phyloP scores from a whole-genome alignment of 495 filamentous ascomycete genomes.

The Penicillium egyptiacum region DNA sequence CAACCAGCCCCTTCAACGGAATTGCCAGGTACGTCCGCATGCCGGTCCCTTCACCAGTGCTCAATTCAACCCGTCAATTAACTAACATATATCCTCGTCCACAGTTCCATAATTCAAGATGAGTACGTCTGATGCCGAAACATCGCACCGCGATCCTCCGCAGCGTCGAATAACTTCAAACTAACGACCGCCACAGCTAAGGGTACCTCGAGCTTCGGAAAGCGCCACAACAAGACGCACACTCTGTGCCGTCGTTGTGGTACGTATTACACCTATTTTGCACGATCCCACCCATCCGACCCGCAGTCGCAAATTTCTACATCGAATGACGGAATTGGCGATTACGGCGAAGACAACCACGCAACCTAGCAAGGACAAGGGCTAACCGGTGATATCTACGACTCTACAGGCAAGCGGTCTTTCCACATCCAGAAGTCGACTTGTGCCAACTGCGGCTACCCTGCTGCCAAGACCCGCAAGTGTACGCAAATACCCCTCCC shows the following conservation, averaged over 20 bases:
- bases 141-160: slow-evolving; percentile 27
- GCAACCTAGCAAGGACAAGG: slow-evolving; percentile 9
- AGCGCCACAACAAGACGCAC: slow-evolving; percentile 99
- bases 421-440: slow-evolving; percentile 99
- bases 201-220: slow-evolving; percentile 96
- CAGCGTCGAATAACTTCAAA: slow-evolving; percentile 34
- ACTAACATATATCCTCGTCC: slow-evolving; percentile 21
- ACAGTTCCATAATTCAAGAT: slow-evolving; percentile 62
- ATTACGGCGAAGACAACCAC: slow-evolving; percentile 15
- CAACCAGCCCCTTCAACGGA: slow-evolving; percentile 53
- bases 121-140: slow-evolving; percentile 54
- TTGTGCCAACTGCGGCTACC: slow-evolving; percentile 97
- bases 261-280: slow-evolving; percentile 54
- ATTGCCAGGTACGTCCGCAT: slow-evolving; percentile 48
- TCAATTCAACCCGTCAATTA: slow-evolving; percentile 4
- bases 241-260: slow-evolving; percentile 99
- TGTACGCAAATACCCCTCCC: slow-evolving; percentile 68
- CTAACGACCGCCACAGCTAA: slow-evolving; percentile 64
- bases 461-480: slow-evolving; percentile 92
- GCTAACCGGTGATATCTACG: slow-evolving; percentile 38
- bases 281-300: slow-evolving; percentile 18
- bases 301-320: slow-evolving; percentile 29
- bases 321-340: slow-evolving; percentile 21
- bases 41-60: slow-evolving; percentile 10
- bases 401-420: slow-evolving; percentile 75